These are phyloP conservation scores for Boletus bicolor DNA, from an alignment of 768 basidiomycete genomes.

Conservation along the genomic window DNA sequence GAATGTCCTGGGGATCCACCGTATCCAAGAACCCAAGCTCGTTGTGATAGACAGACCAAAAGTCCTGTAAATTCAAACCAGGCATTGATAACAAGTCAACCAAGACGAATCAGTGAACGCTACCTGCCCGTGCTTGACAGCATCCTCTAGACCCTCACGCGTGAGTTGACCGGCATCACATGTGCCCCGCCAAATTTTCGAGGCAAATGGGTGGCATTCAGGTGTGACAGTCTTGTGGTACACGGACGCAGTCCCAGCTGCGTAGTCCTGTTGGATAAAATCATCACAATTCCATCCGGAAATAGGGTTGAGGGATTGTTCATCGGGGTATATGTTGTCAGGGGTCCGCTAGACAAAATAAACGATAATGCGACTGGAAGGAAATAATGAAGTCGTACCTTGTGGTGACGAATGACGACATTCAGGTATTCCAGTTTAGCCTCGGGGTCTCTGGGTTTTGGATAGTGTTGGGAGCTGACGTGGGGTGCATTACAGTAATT, in stretches of 20 bases:
- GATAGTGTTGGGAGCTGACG: conserved; percentile 40
- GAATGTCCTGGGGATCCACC: conserved; percentile 37
- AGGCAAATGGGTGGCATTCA: conserved; percentile 42
- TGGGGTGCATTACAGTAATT: conserved; percentile 54
- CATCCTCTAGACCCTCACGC: conserved; percentile 40
- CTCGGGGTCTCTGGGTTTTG: conserved; percentile 23
- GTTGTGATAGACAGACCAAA: conserved; percentile 43
- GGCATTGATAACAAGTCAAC: neutral
- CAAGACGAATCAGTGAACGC: neutral
- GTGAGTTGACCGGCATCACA: conserved; percentile 50
- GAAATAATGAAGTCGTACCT: conserved; percentile 28
- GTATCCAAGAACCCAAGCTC: conserved; percentile 36
- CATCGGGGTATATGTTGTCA: conserved; percentile 46
- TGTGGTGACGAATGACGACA: conserved; percentile 46
- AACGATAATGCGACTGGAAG: neutral
- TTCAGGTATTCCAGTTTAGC: conserved; percentile 41
- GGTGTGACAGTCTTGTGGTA: conserved; percentile 40
- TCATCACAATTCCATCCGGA: conserved; percentile 41
- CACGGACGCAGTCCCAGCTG: conserved; percentile 34
- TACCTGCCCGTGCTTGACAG: conserved; percentile 40
- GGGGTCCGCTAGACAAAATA: conserved; percentile 39
- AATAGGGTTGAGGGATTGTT: conserved; percentile 38
- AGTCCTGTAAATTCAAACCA: conserved; percentile 34
- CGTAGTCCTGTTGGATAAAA: conserved; percentile 39
- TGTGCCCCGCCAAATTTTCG: conserved; percentile 45